These are phyloP conservation scores for Penstemon newberryi DNA, from an alignment of 257 asterid genomes.

Conservation along the genomic window DNA sequence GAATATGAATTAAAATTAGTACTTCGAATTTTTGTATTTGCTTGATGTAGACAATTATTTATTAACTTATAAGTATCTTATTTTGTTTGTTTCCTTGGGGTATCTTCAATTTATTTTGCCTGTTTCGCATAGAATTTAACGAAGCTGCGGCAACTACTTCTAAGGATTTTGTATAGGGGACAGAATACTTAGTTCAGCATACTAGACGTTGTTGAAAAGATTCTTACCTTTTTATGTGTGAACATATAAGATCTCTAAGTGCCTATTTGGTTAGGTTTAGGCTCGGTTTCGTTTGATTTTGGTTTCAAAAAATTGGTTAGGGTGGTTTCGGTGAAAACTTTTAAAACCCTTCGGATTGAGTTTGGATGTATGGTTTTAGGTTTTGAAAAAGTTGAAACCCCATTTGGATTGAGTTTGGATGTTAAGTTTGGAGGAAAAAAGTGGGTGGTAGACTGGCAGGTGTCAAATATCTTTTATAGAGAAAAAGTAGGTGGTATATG, in stretches of 20 bases:
- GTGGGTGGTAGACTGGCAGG: too few relatives aligned
- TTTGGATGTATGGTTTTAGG: too few relatives aligned
- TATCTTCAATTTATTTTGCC: conserved; percentile 26
- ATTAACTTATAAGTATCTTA: not conserved
- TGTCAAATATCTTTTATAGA: too few relatives aligned
- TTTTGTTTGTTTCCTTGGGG: conserved; percentile 22
- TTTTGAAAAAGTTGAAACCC: too few relatives aligned
- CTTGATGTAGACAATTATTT: not conserved
- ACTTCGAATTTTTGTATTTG: not conserved
- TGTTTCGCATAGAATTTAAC: conserved; percentile 22
- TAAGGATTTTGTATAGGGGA: conserved; percentile 11
- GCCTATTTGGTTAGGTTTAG: not conserved
- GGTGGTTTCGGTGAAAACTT: too few relatives aligned
- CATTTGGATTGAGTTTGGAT: too few relatives aligned
- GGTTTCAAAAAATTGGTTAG: too few relatives aligned
- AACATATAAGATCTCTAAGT: not conserved
- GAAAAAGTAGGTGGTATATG: too few relatives aligned
- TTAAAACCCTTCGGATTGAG: too few relatives aligned
- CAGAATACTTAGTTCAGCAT: conserved; percentile 22
- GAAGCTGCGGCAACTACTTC: conserved; percentile 25
- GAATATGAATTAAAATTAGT: conserved; percentile 7
- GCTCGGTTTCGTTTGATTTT: too few relatives aligned
- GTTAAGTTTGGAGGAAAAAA: too few relatives aligned
- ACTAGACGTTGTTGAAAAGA: conserved; percentile 18
- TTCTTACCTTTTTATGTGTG: conserved; percentile 15